Conservation (phyloP, 78 protist species). For the slime mould (Dictyostelium discoideum) region DNA sequence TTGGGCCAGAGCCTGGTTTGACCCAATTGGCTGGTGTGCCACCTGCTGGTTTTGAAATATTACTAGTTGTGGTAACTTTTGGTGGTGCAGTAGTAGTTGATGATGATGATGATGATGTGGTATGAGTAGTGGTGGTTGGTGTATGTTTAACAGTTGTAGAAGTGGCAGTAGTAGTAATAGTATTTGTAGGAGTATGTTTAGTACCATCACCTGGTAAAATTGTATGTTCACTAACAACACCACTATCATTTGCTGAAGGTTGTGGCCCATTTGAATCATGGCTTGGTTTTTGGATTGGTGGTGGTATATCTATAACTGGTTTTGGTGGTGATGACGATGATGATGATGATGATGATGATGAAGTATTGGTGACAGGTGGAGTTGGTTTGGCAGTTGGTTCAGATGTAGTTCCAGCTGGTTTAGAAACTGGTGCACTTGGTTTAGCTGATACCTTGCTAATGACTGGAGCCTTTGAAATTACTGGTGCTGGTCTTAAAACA, state of each 20-base stretch:
- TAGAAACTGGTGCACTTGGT: conserved; percentile 2
- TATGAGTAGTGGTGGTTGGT: not conserved
- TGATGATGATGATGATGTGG: not conserved
- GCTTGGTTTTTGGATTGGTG: conserved; percentile 21
- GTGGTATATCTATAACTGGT: conserved; percentile 25
- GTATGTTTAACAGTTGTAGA: not conserved
- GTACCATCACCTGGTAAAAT: conserved; percentile 50
- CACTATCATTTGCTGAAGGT: not conserved
- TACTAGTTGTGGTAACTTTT: not conserved
- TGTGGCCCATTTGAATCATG: not conserved
- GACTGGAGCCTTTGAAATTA: conserved; percentile 41
- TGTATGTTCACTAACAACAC: conserved; percentile 9
- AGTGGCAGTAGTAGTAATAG: not conserved
- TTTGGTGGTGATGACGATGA: not conserved
- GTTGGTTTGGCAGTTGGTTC: conserved; percentile 33
- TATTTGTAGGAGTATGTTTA: not conserved
- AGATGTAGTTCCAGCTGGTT: conserved; percentile 5
- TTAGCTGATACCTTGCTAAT: not conserved
- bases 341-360: too few species aligned
- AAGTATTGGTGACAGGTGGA: not conserved
- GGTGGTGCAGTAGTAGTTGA: not conserved
- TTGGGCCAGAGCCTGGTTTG: conserved; percentile 18
- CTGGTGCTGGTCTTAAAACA: conserved; percentile 56
- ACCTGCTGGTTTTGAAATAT: conserved; percentile 8
- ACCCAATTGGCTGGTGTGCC: conserved; percentile 53